Base-by-base conservation (phyloP, 495 filamentous ascomycete species). In the Daldinia bambusicola region DNA sequence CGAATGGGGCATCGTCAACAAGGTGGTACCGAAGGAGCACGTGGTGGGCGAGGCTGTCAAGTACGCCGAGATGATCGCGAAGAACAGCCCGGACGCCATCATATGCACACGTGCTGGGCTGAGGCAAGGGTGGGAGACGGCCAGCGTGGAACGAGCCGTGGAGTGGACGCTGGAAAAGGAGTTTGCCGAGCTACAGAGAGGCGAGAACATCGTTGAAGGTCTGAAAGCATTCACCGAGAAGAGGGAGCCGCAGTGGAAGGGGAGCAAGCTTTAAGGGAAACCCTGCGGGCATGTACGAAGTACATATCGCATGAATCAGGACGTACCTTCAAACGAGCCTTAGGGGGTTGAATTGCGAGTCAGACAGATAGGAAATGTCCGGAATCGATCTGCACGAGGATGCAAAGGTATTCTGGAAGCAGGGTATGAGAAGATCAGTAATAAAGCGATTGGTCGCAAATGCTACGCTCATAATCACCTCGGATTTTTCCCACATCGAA, bases 1-100 rank as follows among this genome's bases (percentile, higher is more conserved):
- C 77, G 70, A 75, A 58, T 95, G 90, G 90, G 90, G 92, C 37
- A 61, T 97, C 36, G 89, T 94, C 13, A 95, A 96, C 78, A 86
- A 85, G 74, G 86, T 95, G 41, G 86, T 90, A 26, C 72, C 79
- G 6, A 78, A 66, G 32, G 83, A 82, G 53, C 67, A 67, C 9
- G 82, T 85, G 22, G 80, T 90, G n/a, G 75, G 72, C 20, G 83
- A 87, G 77, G 87, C 87, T 26, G 70, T 91, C 0, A 78, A 75
- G 58, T 59, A 85, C 66, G 90, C 89, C 6, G 76, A 79, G 65
- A 78, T 84, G 73, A 82, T 92, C 31, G 85, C 82, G 12, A 79
- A 68, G 63, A 89, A 89, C 76, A 92, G 88, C 75, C 93, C 92
- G 2, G 93, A 96, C 75, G 84, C 89, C 18, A 83, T 95, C 36